A percentile compares a stretch with the other conserved stretches of the same genome.
phyloP scores from a whole-genome alignment of 129 eudicot species.

The Ambrosia trifida region DNA sequence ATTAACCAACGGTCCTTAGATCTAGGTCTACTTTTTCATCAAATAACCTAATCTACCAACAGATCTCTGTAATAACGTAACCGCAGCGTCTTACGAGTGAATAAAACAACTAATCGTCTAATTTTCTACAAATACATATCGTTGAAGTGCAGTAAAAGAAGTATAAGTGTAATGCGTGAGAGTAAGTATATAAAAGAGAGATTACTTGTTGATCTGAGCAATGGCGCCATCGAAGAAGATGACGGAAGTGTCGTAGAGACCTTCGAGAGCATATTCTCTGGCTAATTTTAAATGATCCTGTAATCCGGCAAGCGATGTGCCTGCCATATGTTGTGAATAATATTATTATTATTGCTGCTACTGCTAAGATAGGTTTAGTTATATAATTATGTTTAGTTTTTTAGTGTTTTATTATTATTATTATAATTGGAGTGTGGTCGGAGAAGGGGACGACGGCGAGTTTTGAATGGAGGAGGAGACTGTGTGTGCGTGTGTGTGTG shows the following conservation, averaged over 20 bases:
- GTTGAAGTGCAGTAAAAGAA: too few species aligned
- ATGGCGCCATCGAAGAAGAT: constrained; percentile 99
- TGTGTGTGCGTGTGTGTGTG: not conserved
- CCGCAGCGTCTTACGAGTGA: too few species aligned
- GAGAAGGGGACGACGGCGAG: constrained; percentile 27
- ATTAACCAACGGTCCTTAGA: too few species aligned
- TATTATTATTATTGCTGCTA: not conserved
- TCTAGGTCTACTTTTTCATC: too few species aligned
- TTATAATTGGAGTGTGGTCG: constrained; percentile 9
- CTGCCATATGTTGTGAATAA: constrained; percentile 42
- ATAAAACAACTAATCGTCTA: not conserved
- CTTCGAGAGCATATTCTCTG: constrained; percentile 93
- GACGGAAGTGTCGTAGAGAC: constrained; percentile 86
- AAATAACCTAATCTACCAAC: too few species aligned
- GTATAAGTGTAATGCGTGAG: constrained; percentile 13
- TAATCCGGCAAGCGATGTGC: constrained; percentile 70
- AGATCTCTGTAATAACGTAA: too few species aligned
- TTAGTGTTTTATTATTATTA: too few species aligned
- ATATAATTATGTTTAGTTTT: constrained; percentile 1
- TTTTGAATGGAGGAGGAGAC: constrained; percentile 8
- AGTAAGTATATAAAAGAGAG: constrained; percentile 1
- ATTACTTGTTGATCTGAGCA: constrained; percentile 97
- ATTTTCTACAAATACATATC: not conserved
- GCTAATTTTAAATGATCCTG: constrained; percentile 95
- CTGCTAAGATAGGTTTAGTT: not conserved